These are phyloP conservation scores for Helminthosporium solani DNA, from an alignment of 2,329 filamentous ascomycete genomes.

Conservation along the genomic window DNA sequence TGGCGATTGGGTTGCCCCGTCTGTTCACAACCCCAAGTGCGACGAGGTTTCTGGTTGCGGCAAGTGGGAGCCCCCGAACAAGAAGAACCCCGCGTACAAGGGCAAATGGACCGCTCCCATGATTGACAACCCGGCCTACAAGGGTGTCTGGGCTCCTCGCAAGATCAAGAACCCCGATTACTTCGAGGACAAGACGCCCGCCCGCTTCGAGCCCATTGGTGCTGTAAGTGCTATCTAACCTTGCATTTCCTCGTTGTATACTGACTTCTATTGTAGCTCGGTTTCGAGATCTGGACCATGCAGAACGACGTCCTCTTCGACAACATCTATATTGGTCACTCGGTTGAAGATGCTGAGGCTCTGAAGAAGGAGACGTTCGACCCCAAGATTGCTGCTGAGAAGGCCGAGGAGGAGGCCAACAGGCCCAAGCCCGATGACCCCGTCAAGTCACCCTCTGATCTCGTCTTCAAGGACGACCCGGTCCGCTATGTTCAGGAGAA, in stretches of 20 bases:
- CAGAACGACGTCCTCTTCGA: conserved; percentile 98
- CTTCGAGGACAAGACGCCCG: conserved; percentile 94
- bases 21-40: conserved; percentile 94
- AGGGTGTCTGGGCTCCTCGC: conserved; percentile 89
- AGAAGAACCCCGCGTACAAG: conserved; percentile 96
- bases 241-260: neutral
- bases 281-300: conserved; percentile 99
- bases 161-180: conserved; percentile 97
- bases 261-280: conserved; percentile 62
- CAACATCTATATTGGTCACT: conserved; percentile 99
- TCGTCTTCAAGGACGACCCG: conserved; percentile 89
- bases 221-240: conserved; percentile 67
- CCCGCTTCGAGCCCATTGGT: conserved; percentile 97
- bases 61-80: conserved; percentile 87
- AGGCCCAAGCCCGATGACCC: conserved; percentile 72
- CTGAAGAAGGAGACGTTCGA: conserved; percentile 87
- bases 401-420: conserved; percentile 72
- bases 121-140: conserved; percentile 98
- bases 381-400: conserved; percentile 81
- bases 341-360: conserved; percentile 85
- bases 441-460: conserved; percentile 70
- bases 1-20: conserved; percentile 92
- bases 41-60: conserved; percentile 91
- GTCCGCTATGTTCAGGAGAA: conserved; percentile 88
- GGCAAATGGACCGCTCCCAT: conserved; percentile 93